phyloP scores from a whole-genome alignment of 1,284 basidiomycete species.

The Chondrostereum purpureum region DNA sequence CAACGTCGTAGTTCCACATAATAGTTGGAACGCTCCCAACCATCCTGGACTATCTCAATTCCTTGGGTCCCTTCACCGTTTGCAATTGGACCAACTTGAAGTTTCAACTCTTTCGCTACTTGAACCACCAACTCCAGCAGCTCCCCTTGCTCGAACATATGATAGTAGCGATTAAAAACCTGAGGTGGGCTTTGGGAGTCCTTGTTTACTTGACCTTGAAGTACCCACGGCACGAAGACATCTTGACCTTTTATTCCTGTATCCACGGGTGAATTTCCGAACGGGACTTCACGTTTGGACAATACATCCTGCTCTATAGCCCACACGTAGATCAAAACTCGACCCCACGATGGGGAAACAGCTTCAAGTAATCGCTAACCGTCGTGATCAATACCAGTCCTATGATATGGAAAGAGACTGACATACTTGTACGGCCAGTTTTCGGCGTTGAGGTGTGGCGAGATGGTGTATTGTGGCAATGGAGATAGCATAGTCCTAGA shows the following conservation, averaged over 20 bases:
- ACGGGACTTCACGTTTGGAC: constrained; percentile 66
- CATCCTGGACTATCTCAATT: constrained; percentile 62
- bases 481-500: constrained; percentile 88
- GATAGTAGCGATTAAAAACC: constrained; percentile 86
- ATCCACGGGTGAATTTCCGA: constrained; percentile 14
- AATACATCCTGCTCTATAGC: constrained; percentile 87
- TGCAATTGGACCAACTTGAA: constrained; percentile 37
- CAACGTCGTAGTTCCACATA: constrained; percentile 68
- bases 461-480: constrained; percentile 95
- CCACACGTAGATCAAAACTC: constrained; percentile 97
- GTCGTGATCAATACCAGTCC: neutral
- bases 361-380: constrained; percentile 59
- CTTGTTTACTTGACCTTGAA: constrained; percentile 18
- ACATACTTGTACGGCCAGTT: constrained; percentile 64
- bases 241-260: constrained; percentile 27
- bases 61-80: constrained; percentile 27
- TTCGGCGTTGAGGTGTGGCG: constrained; percentile 68
- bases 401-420: neutral
- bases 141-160: constrained; percentile 84
- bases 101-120: constrained; percentile 56
- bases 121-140: constrained; percentile 52
- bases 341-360: constrained; percentile 60
- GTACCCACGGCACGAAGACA: constrained; percentile 44
- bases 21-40: constrained; percentile 85
- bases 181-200: constrained; percentile 21